Evolutionary conservation across 2,329 filamentous ascomycete species (phyloP).

Genomic region (Leptographium wingfieldii): DNA sequence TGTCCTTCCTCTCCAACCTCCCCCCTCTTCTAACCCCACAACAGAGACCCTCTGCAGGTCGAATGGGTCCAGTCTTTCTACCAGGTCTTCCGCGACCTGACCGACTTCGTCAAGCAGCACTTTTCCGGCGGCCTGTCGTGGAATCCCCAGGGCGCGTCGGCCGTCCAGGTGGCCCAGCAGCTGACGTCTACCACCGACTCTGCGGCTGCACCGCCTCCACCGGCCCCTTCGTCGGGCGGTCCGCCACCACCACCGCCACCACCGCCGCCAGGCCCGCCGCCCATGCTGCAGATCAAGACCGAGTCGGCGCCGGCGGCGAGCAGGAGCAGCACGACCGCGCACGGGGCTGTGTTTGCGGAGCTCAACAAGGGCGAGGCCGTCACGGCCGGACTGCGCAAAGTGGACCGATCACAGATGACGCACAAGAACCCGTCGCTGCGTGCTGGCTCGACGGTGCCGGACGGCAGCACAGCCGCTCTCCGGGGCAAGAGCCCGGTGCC

Average conservation of each 20-base stretch:
- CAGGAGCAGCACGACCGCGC: conserved; percentile 38
- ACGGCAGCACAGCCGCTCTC: conserved; percentile 22
- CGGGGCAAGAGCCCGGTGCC: conserved; percentile 79
- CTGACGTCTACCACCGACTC: conserved; percentile 34
- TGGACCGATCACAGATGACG: conserved; percentile 92
- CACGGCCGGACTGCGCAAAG: conserved; percentile 80
- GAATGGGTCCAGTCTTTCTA: conserved; percentile 93
- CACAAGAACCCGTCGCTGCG: conserved; percentile 93
- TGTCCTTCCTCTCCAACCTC: neutral
- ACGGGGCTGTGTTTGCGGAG: conserved; percentile 82
- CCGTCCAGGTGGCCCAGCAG: conserved; percentile 50
- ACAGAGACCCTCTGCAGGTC: conserved; percentile 64
- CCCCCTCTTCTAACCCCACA: neutral
- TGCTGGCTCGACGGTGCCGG: conserved; percentile 55
- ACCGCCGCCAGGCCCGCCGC: conserved; percentile 57
- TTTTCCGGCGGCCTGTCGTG: conserved; percentile 70
- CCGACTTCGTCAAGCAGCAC: conserved; percentile 73
- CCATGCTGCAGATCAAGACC: conserved; percentile 47
- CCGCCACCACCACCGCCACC: conserved; percentile 55
- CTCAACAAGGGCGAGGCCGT: conserved; percentile 83
- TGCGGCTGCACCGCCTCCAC: conserved; percentile 18
- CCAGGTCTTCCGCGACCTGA: conserved; percentile 72
- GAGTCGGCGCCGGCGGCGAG: conserved; percentile 30
- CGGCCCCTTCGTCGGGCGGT: conserved; percentile 29
- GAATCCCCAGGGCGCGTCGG: conserved; percentile 68